Conservation (phyloP, 176 grass and related monocot genomes). For the Zea mays region Zm-B73-REFERENCE-NAM-5.0 NC_050096.1:258181001-258181500, state of each 20-base stretch:
- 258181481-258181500: conserved; percentile 47
- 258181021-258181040: conserved; percentile 71
- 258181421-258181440: conserved; percentile 8
- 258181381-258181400: conserved; percentile 33
- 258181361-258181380: conserved; percentile 1
- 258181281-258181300: conserved; percentile 71
- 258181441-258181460: conserved; percentile 32
- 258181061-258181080: conserved; percentile 88
- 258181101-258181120: conserved; percentile 66
- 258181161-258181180: conserved; percentile 36
- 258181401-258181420: conserved; percentile 15
- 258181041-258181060: conserved; percentile 57
- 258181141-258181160: conserved; percentile 50
- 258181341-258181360: conserved; percentile 60
- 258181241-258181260: conserved; percentile 76
- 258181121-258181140: conserved; percentile 47
- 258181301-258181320: conserved; percentile 68
- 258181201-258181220: conserved; percentile 61
- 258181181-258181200: conserved; percentile 15
- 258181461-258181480: conserved; percentile 56
- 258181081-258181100: conserved; percentile 72
- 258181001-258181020: conserved; percentile 46
- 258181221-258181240: conserved; percentile 69
- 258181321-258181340: conserved; percentile 67
- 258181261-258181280: conserved; percentile 85